These are phyloP conservation scores for Colletotrichum spaethianum DNA, from an alignment of 2,329 filamentous ascomycete species.

Conservation along the genomic window DNA sequence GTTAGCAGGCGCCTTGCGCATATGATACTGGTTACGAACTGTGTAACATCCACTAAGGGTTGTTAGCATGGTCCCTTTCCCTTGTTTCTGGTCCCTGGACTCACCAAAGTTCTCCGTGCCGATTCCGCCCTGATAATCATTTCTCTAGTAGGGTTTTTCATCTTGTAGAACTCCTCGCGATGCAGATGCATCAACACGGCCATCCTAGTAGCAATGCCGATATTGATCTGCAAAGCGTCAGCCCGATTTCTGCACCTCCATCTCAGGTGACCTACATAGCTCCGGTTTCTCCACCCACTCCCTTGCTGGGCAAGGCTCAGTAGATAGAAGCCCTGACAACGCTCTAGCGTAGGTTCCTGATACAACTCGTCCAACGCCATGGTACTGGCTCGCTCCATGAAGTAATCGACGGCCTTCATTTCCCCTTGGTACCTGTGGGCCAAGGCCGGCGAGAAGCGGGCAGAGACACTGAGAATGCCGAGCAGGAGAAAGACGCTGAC, in stretches of 20 bases:
- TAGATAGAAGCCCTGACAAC: constrained; percentile 72
- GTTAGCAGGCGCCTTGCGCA: constrained; percentile 2
- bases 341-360: constrained; percentile 65
- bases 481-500: constrained; percentile 69
- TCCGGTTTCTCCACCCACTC: constrained; percentile 66
- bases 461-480: constrained; percentile 69
- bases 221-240: constrained; percentile 62
- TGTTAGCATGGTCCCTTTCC: constrained; percentile 21
- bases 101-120: constrained; percentile 69
- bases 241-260: constrained; percentile 17
- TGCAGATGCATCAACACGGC: constrained; percentile 69
- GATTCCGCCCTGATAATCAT: constrained; percentile 66
- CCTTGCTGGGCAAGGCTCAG: constrained; percentile 72
- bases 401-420: constrained; percentile 66
- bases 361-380: constrained; percentile 67
- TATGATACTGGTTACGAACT: constrained; percentile 51
- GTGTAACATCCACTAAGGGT: constrained; percentile 69
- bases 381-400: constrained; percentile 64
- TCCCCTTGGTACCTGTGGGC: constrained; percentile 65
- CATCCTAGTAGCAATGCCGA: constrained; percentile 70
- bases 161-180: constrained; percentile 67
- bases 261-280: constrained; percentile 60
- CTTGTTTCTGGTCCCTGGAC: constrained; percentile 43
- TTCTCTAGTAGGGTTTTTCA: constrained; percentile 57
- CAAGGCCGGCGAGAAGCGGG: constrained; percentile 66